Evolutionary conservation across 495 filamentous ascomycete genomes (phyloP), one percentile per base, ranked within the genome.

Genomic region (Tetracladium setigerum): DNA sequence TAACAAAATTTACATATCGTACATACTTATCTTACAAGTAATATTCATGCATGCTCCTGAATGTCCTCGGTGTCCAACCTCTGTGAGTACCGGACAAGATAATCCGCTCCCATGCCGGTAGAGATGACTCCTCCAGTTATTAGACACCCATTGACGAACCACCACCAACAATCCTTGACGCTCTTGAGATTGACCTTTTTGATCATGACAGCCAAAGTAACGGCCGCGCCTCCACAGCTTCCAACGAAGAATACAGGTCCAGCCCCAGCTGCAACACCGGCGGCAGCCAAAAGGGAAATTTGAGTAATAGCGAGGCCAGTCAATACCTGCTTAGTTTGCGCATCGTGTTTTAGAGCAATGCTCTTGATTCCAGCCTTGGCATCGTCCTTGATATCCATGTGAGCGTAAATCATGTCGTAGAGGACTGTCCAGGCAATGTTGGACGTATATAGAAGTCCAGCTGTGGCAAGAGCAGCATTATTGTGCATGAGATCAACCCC

Each of bases 341-440:
- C 72, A 50, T 94, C 86, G 56, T 98, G 89, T 60, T 83, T 82
- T 17, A 97, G 73, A 14, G 86, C 91, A 60, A 96, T 98, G 54
- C 83, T 89, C 69, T 95, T 97, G 67, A 98, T 95, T 1, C 92
- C 92, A 0, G 86, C 90, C 61, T 86, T 86, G 30, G 80, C 78
- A 61, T 98, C 92, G 56, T 98, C 92, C 59, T 84, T 86, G 62
- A 98, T 90, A 53, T 98, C 92, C 84, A 96, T 95, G 66, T 96
- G 90, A 30, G 94, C 92, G 66, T 98, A 98, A 15, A 98, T 95
- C 83, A 95, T 96, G 67, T 98, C 92, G 58, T 98, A 98, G 47
- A 96, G 62, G 35, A 97, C 78, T 9, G 92, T 95, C 92, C 92
- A 98, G 1, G 89, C 81, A 19, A 95, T 71, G 58, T 91, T 95